These are phyloP conservation scores for Wickerhamomyces silvicola DNA, from an alignment of 805 yeast genomes.

Conservation along the genomic window DNA sequence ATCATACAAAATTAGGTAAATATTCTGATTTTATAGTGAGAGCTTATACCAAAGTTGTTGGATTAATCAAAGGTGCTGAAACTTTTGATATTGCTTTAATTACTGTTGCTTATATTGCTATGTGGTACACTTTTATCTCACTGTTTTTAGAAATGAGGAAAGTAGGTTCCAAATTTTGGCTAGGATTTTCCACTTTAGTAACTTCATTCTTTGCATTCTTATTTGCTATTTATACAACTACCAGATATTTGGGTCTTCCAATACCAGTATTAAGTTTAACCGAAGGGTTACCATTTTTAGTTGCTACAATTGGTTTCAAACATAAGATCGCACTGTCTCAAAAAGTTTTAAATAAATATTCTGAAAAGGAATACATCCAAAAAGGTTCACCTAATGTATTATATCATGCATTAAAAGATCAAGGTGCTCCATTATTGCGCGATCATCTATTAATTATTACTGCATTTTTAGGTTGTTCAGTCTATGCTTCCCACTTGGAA, in stretches of 20 bases:
- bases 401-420: constrained; percentile 28
- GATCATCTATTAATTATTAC: constrained; percentile 70
- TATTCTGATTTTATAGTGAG: constrained; percentile 46
- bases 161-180: constrained; percentile 82
- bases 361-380: constrained; percentile 22
- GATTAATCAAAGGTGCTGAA: constrained; percentile 64
- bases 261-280: constrained; percentile 71
- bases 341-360: constrained; percentile 37
- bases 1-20: constrained; percentile 47
- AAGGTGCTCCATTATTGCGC: constrained; percentile 41
- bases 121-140: constrained; percentile 75
- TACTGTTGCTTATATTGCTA: constrained; percentile 74
- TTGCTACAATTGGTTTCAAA: constrained; percentile 87
- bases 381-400: constrained; percentile 29
- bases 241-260: constrained; percentile 46
- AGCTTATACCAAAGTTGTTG: constrained; percentile 33
- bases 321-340: constrained; percentile 70
- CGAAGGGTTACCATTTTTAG: constrained; percentile 91
- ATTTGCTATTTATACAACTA: constrained; percentile 64
- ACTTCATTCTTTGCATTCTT: constrained; percentile 80
- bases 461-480: constrained; percentile 61
- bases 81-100: constrained; percentile 78
- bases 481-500: constrained; percentile 59
- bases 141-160: constrained; percentile 70
- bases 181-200: constrained; percentile 70